phyloP scores from a whole-genome alignment of 2,329 filamentous ascomycete species.

The Sporothrix humicola region DNA sequence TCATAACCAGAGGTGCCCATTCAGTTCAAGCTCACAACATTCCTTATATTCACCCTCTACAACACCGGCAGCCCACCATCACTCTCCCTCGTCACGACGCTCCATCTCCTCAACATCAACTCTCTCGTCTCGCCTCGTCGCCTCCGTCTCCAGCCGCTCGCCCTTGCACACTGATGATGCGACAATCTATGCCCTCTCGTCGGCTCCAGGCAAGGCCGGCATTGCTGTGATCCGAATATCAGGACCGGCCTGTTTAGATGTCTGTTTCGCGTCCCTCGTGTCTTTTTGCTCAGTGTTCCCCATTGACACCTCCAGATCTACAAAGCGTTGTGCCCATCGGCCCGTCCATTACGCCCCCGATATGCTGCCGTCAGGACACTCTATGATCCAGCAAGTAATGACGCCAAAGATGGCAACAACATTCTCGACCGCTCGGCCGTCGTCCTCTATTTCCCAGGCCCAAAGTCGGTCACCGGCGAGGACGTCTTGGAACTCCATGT shows the following conservation, averaged over 20 bases:
- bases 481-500: constrained; percentile 91
- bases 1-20: not conserved
- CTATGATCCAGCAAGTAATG: constrained; percentile 55
- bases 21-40: too few relatives aligned
- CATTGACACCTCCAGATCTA: too few relatives aligned
- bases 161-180: constrained; percentile 46
- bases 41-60: too few relatives aligned
- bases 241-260: constrained; percentile 73
- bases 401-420: constrained; percentile 43
- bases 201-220: constrained; percentile 81
- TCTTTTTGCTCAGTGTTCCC: too few relatives aligned
- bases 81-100: not conserved
- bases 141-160: not conserved
- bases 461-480: constrained; percentile 87
- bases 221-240: constrained; percentile 91
- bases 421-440: constrained; percentile 80
- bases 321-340: constrained; percentile 55
- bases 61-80: not conserved
- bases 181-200: constrained; percentile 93
- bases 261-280: too few relatives aligned
- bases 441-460: constrained; percentile 80
- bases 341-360: constrained; percentile 53
- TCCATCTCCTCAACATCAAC: not conserved
- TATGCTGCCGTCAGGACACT: constrained; percentile 77
- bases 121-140: not conserved